Conservation (phyloP, 176 grass and related monocot species). For the Sorghum bicolor region Sorghum_bicolor_NCBIv3 NC_012876.2:5119001-5119500, state of each 20-base stretch:
- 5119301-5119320: background rate
- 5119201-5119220: constrained; percentile 85
- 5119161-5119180: constrained; percentile 44
- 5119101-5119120: background rate
- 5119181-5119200: constrained; percentile 79
- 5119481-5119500: constrained; percentile 31
- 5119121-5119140: background rate
- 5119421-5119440: constrained; percentile 22
- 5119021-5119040: background rate
- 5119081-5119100: background rate
- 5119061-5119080: background rate
- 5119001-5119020: background rate
- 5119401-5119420: background rate
- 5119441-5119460: background rate
- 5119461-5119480: constrained; percentile 30
- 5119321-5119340: background rate
- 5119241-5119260: constrained; percentile 64
- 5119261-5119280: background rate
- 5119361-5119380: background rate
- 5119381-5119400: background rate
- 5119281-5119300: background rate
- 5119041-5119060: background rate
- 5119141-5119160: background rate
- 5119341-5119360: background rate
- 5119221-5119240: constrained; percentile 82